Evolutionary conservation across 768 basidiomycete genomes (phyloP), one percentile per base, ranked within the genome.

Genomic region (Solioccasus polychromus): DNA sequence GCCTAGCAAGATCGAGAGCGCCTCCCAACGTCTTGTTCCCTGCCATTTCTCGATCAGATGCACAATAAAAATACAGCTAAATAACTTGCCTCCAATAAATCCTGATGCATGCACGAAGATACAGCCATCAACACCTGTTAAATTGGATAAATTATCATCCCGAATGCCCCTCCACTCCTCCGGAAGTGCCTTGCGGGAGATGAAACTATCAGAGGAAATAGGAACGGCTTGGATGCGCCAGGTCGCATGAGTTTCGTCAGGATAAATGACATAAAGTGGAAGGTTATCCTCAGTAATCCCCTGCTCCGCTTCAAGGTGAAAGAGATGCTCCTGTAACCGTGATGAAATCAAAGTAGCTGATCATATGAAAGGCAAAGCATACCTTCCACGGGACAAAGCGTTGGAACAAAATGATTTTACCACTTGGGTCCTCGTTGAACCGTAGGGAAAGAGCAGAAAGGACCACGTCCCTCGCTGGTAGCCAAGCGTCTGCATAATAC

Each of bases 191-290:
- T 95, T 96, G 24, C 95, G 78, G 65, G 86, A 93, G 60, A 85
- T 79, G 55, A 98, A 99, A 61, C 86, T 89, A 54, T 89, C 88
- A 2, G 88, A 72, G 1, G 82, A 73, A 37, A 83, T 67, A 6
- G 95, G 86, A 15, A 99, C 88, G 7, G 95, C 94, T 62, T 98
- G 95, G 35, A 99, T 69, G 32, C 96, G 83, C 94, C 94, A 99
- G 60, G 76, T 83, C 6, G 71, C 76, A 35, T 54, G 72, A 1
- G 71, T 73, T 62, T 91, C 89, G 55, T 97, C 94, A 2, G 92
- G 88, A 63, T 97, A 98, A 43, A 99, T 71, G 42, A 93, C 75
- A 63, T 97, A 98, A 28, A 87, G 73, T 3, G 90, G 83, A 52
- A 82, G 72, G 41, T 73, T 69, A 8, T 77, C 63, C 1, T 65